Base-by-base conservation (phyloP, 805 yeast genomes). In the Metschnikowia henanensis region DNA sequence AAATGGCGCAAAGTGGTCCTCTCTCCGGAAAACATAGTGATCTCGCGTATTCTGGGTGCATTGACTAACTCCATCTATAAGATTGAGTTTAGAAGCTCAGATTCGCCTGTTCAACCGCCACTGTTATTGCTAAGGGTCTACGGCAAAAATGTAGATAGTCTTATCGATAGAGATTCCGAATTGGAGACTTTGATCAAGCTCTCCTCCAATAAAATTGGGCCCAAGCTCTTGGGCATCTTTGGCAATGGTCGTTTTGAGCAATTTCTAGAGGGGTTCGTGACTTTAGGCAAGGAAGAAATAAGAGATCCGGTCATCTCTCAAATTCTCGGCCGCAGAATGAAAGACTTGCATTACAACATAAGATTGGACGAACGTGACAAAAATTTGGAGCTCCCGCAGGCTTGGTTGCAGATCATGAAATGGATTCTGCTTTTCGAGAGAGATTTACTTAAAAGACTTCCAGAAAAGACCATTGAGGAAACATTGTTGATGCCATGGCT, bases 241-340 rank as follows among this genome's bases (percentile, higher is more conserved):
- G 70, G 81, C 34, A 94, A 94, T 61, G 99, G 99, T 39, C 73
- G 99, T 49, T 84, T 94, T 55, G 99, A 94, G 66, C 97, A 94
- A 66, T 94, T 84, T 57, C 70, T 94, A 50, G 87, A 84, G 41
- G 85, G 92, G 46, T 92, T 95, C 17, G 70, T 77, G 41, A 84
- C 98, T 1, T 74, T 94, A 54, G 80, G 82, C 29, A 84, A 80
- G 51, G 73, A 77, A 6, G 88, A 87, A 53, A 79, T 94, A 39
- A 75, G 95, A 60, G 81, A 82, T 50, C 81, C 88, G 49, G 83
- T 81, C 22, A 82, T 87, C 16, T 80, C 90, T 37, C 82, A 84
- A 51, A 85, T 87, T 72, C 84, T 94, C 51, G 97, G 96, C 12
- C 81, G 96, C 71, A 83, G 99, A 70, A 94, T 94, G 98, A 84